phyloP scores from a whole-genome alignment of 306 rosid species.

The Hylodesmum podocarpum region DNA sequence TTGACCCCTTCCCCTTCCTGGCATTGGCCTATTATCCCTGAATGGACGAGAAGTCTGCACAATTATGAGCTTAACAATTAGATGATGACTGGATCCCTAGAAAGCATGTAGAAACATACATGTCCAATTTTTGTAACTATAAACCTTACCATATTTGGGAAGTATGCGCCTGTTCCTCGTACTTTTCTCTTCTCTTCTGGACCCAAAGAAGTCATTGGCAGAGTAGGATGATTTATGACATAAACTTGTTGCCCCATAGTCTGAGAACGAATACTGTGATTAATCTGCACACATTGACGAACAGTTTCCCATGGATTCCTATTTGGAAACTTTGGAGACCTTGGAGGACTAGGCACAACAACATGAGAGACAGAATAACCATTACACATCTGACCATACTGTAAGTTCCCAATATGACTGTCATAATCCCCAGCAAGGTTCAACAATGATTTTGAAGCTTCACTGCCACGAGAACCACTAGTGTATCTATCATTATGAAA shows the following conservation, averaged over 20 bases:
- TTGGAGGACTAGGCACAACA: constrained; percentile 55
- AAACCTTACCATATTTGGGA: constrained; percentile 59
- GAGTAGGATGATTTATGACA: constrained; percentile 44
- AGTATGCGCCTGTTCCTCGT: constrained; percentile 77
- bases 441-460: constrained; percentile 50
- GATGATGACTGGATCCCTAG: constrained; percentile 16
- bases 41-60: constrained; percentile 53
- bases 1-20: constrained; percentile 58
- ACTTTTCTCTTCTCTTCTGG: constrained; percentile 60
- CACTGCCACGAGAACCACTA: constrained; percentile 38
- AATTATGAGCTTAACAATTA: constrained; percentile 37
- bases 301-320: constrained; percentile 58
- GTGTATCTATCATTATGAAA: constrained; percentile 34
- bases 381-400: constrained; percentile 51
- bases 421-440: constrained; percentile 80
- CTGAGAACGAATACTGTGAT: constrained; percentile 45
- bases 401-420: constrained; percentile 55
- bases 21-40: constrained; percentile 44
- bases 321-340: constrained; percentile 48
- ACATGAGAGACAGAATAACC: constrained; percentile 48
- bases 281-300: constrained; percentile 40
- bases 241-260: constrained; percentile 44
- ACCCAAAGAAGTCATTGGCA: constrained; percentile 42
- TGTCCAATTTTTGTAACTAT: constrained; percentile 8
- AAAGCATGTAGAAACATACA: background rate